These are phyloP conservation scores for Laguncularia racemosa DNA, from an alignment of 345 rosid genomes.

Conservation along the genomic window DNA sequence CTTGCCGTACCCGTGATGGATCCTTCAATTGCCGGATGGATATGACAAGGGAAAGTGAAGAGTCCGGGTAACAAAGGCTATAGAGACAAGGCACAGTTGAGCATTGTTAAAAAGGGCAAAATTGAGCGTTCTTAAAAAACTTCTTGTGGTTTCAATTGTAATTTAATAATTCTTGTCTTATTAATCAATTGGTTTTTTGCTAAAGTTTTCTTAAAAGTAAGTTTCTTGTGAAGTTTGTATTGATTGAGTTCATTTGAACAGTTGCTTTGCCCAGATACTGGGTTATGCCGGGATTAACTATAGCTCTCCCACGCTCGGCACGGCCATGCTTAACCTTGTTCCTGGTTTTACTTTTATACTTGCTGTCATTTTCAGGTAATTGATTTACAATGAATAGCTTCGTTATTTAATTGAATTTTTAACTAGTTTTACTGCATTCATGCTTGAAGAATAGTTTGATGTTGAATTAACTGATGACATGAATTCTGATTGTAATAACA, in stretches of 20 bases:
- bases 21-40: no score
- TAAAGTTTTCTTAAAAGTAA: not conserved
- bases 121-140: no score
- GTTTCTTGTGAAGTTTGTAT: not conserved
- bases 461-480: no score
- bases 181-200: no score
- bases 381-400: slow-evolving; percentile 1
- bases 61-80: no score
- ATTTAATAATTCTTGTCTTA: no score
- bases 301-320: slow-evolving; percentile 42
- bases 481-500: no score
- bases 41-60: no score
- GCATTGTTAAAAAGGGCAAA: no score
- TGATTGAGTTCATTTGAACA: slow-evolving; percentile 11
- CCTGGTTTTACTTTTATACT: slow-evolving; percentile 45
- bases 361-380: slow-evolving; percentile 38
- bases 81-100: no score
- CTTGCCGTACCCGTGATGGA: no score
- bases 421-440: not conserved
- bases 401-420: not conserved
- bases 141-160: no score
- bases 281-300: slow-evolving; percentile 38
- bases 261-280: slow-evolving; percentile 21
- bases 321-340: slow-evolving; percentile 46
- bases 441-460: not conserved